Evolutionary conservation across 768 basidiomycete species (phyloP), one percentile per base, ranked within the genome.

Genomic region (Infundibulicybe gibba): DNA sequence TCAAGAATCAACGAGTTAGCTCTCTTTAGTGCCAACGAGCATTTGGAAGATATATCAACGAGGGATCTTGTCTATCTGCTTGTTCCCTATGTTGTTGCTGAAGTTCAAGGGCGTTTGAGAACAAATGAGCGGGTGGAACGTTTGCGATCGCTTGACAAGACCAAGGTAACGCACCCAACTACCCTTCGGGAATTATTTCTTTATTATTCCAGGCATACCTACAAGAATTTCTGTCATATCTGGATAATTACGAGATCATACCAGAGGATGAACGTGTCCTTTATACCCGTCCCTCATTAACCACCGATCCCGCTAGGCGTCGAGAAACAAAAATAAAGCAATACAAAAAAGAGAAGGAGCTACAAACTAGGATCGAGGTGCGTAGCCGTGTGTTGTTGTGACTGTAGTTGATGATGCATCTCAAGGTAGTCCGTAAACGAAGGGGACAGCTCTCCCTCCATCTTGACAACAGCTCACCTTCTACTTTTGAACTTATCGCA

Each of bases 291-390:
- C 53, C 75, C 9, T 70, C 72, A 8, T 55, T 69, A n/a, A 63
- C 83, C 41, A 64, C 57, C 9, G 87, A 97, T 62, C 77, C 85
- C 15, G 77, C 80, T 1, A 80, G 76, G 58, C 75, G 87, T 47
- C 70, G 97, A 54, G 93, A 95, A 54, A 63, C 85, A 31, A 99
- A 97, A 71, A 97, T 99, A 52, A 83, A 80, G 50, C 94, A 94
- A 60, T 97, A 82, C 64, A 83, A 85, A 64, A 78, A 80, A 47
- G 93, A 95, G 65, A 94, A 90, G 63, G 86, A 88, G 32, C 65
- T 97, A 21, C 78, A 81, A 45, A 65, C 66, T 15, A 76, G 76
- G 48, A 79, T 97, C 20, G 79, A 91, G 66, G 91, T 89, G 45
- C 41, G 67, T 60, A 15, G 39, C 13, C 35, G 0, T 48, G n/a